Base-by-base conservation (phyloP, 2,329 filamentous ascomycete genomes). In the Aspergillus intermedius region DNA sequence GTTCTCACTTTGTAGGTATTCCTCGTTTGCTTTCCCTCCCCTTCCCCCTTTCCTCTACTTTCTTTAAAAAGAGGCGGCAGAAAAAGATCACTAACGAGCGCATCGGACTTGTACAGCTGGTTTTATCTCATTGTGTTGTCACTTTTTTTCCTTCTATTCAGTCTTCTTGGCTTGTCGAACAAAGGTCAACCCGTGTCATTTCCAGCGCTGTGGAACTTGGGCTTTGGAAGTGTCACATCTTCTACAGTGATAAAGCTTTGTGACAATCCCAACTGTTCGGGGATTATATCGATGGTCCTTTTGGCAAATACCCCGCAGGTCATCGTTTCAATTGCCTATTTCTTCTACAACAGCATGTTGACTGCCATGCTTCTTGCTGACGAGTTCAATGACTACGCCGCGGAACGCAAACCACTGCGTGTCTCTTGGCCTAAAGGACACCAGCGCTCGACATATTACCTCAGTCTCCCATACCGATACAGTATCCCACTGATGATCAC, bases 371-470 rank as follows among this genome's bases (percentile, higher is more conserved):
- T 76, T 0, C 59, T 74, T 0, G 71, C 67, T 0, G 58, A 64
- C 8, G 80, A 82, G 57, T 82, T 74, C 61, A 71, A 65, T 43
- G 57, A 60, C 0, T 75, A 74, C 57, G 67, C 66, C 1, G 40
- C 49, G 0, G 42, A 56, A 7, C 60, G 69, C 3, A 74, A 75
- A 44, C 49, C 70, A 0, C 58, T 78, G 1, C 68, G 74, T 2
- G 74, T 77, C 0, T 73, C 70, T 0, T 62, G 66, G 49, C 74
- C 72, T 2, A 39, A 28, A 8, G 71, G 68, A 5, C 54, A 61
- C 3, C 74, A 78, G 52, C 61, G 72, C 3, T 69, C 67, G 0
- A 72, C 64, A 1, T 75, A 74, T 49, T 75, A 67, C 45, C 66
- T 77, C 3, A 66, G 62, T 2, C 59, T 78, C 1, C 74, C 73